Evolutionary conservation across 768 basidiomycete genomes (phyloP).

Genomic region (Tephrocybe sp.): DNA sequence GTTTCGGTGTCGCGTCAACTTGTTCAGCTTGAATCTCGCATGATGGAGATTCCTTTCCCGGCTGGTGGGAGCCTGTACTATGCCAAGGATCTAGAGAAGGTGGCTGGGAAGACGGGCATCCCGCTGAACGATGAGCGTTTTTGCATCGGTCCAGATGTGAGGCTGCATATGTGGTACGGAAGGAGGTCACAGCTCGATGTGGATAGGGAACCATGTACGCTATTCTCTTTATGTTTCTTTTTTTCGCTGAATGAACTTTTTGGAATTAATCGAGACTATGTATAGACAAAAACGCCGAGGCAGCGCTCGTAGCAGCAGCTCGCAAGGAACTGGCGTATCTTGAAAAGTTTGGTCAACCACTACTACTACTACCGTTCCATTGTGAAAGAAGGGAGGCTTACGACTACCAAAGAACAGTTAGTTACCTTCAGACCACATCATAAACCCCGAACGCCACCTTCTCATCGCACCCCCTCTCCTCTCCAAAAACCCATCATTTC

Average conservation of each 20-base stretch:
- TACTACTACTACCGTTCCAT: conserved; percentile 37
- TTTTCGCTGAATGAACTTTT: background rate
- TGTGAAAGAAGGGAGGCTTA: conserved; percentile 42
- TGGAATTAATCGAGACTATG: conserved; percentile 23
- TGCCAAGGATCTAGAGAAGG: conserved; percentile 40
- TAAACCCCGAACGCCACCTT: conserved; percentile 49
- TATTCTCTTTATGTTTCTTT: conserved; percentile 28
- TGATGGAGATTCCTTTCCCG: conserved; percentile 48
- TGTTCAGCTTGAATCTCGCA: conserved; percentile 42
- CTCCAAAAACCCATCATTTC: conserved; percentile 31
- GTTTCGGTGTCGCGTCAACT: conserved; percentile 42
- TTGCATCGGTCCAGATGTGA: conserved; percentile 44
- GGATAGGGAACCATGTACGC: conserved; percentile 50
- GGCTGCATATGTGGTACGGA: conserved; percentile 43
- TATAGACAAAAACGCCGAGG: conserved; percentile 42
- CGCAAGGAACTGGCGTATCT: conserved; percentile 50
- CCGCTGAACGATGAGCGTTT: conserved; percentile 38
- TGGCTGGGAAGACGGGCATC: conserved; percentile 31
- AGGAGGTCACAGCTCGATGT: conserved; percentile 47
- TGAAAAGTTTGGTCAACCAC: conserved; percentile 43
- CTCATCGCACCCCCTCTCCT: conserved; percentile 45
- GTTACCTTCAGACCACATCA: conserved; percentile 38
- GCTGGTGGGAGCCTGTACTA: conserved; percentile 54
- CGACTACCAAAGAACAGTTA: conserved; percentile 34
- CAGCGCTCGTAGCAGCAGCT: conserved; percentile 32